These are phyloP conservation scores for Strobilomyces echinocephalus DNA, from an alignment of 768 basidiomycete species.

Conservation along the genomic window DNA sequence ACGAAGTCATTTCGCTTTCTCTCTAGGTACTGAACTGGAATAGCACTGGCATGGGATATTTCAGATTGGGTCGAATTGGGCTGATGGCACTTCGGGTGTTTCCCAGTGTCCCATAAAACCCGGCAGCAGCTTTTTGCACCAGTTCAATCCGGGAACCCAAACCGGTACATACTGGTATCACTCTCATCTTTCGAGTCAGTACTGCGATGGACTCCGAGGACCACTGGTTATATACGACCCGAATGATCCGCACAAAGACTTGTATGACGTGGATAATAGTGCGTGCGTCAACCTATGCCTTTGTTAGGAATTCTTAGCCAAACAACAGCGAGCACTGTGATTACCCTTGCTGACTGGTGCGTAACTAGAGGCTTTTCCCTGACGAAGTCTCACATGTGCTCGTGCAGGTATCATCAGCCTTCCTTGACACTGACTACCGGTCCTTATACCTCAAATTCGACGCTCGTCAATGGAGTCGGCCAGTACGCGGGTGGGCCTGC, in stretches of 20 bases:
- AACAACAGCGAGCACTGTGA: constrained; percentile 40
- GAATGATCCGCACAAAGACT: constrained; percentile 31
- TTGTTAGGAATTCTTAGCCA: constrained; percentile 16
- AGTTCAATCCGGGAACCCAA: constrained; percentile 20
- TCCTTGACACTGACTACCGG: constrained; percentile 9
- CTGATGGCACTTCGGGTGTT: constrained; percentile 5
- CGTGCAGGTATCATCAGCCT: constrained; percentile 20
- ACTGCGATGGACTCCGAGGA: constrained; percentile 29
- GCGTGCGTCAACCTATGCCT: constrained; percentile 19
- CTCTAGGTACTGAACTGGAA: background rate
- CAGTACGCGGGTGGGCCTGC: constrained; percentile 33
- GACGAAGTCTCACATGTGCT: constrained; percentile 32
- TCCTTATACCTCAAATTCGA: constrained; percentile 26
- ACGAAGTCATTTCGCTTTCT: background rate
- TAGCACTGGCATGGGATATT: background rate
- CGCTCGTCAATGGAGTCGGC: constrained; percentile 39
- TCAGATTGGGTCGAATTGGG: background rate
- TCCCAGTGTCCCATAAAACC: constrained; percentile 28
- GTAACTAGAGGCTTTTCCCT: background rate
- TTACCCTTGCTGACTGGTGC: constrained; percentile 36
- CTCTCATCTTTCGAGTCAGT: constrained; percentile 35
- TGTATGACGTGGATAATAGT: constrained; percentile 43
- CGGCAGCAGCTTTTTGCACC: constrained; percentile 18
- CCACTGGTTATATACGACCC: constrained; percentile 41
- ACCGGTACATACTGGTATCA: constrained; percentile 35